phyloP scores from a whole-genome alignment of 1,284 basidiomycete genomes.

The Ustilago cynodontis region DNA sequence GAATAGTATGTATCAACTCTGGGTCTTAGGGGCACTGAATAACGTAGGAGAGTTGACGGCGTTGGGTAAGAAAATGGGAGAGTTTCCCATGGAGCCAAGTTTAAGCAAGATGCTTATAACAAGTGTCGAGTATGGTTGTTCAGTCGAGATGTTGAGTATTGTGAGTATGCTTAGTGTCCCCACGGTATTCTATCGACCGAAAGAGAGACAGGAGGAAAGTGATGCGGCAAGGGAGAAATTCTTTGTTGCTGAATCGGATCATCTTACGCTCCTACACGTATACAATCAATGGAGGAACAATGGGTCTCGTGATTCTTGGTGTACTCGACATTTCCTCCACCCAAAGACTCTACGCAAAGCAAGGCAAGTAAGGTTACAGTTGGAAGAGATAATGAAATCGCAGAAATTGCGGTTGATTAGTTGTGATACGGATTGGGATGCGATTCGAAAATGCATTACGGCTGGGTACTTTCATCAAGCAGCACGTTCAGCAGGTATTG shows the following conservation, averaged over 20 bases:
- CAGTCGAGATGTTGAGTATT: slow-evolving; percentile 95
- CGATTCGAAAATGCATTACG: slow-evolving; percentile 95
- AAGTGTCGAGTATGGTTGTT: slow-evolving; percentile 92
- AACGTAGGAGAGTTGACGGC: slow-evolving; percentile 96
- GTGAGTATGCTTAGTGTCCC: slow-evolving; percentile 99
- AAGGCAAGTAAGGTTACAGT: slow-evolving; percentile 92
- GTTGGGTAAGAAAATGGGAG: slow-evolving; percentile 94
- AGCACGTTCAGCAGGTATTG: slow-evolving; percentile 96
- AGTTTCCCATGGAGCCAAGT: slow-evolving; percentile 84
- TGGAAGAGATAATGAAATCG: slow-evolving; percentile 98
- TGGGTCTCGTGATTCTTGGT: slow-evolving; percentile 90
- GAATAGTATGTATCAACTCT: slow-evolving; percentile 99
- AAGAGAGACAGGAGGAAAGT: slow-evolving; percentile 93
- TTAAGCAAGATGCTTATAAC: slow-evolving; percentile 98
- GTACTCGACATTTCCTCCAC: slow-evolving; percentile 92
- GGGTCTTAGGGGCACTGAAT: slow-evolving; percentile 96
- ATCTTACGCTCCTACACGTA: slow-evolving; percentile 93
- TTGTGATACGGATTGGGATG: slow-evolving; percentile 93
- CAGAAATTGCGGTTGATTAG: slow-evolving; percentile 93
- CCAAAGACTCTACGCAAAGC: slow-evolving; percentile 95
- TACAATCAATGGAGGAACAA: slow-evolving; percentile 98
- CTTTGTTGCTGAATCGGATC: slow-evolving; percentile 97
- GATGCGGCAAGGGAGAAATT: slow-evolving; percentile 98
- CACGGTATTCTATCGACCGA: slow-evolving; percentile 90
- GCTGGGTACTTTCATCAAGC: slow-evolving; percentile 99